Percentiles rank a stretch among this genome's conserved stretches.
Evolutionary conservation across 371 early-diverging fungal genomes (phyloP).

Genomic region (Mortierella sp.): DNA sequence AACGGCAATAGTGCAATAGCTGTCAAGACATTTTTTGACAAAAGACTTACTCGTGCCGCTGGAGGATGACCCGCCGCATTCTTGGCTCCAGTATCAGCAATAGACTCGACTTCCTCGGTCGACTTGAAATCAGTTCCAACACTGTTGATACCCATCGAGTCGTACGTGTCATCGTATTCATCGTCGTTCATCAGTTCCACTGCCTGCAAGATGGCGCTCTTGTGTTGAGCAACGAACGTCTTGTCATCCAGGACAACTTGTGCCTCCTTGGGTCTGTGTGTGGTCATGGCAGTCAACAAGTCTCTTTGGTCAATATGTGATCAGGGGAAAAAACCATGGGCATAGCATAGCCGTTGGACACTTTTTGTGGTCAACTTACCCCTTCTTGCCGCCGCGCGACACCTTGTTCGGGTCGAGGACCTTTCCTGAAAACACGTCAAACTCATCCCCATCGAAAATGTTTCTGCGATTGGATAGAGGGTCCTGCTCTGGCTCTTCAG

Average conservation of each 20-base stretch:
- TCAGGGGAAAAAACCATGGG: too few species aligned
- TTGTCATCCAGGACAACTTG: slow-evolving; percentile 65
- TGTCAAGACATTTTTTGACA: too few species aligned
- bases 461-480: slow-evolving; percentile 76
- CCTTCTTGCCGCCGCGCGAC: slow-evolving; percentile 78
- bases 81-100: slow-evolving; percentile 27
- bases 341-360: too few species aligned
- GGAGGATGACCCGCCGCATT: slow-evolving; percentile 10
- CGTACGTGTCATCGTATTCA: slow-evolving; percentile 94
- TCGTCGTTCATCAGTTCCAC: slow-evolving; percentile 80
- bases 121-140: slow-evolving; percentile 64
- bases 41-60: slow-evolving; percentile 8
- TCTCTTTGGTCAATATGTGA: too few species aligned
- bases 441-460: slow-evolving; percentile 92
- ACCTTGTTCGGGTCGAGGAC: slow-evolving; percentile 72
- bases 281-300: too few species aligned
- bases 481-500: slow-evolving; percentile 18
- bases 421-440: slow-evolving; percentile 82
- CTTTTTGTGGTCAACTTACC: slow-evolving; percentile 56
- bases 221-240: slow-evolving; percentile 65
- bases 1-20: too few species aligned
- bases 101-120: slow-evolving; percentile 66
- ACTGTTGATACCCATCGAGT: slow-evolving; percentile 74
- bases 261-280: slow-evolving; percentile 58
- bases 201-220: slow-evolving; percentile 67